Evolutionary conservation across 805 yeast genomes (phyloP).

Genomic region (Maudiozyma bulderi): DNA sequence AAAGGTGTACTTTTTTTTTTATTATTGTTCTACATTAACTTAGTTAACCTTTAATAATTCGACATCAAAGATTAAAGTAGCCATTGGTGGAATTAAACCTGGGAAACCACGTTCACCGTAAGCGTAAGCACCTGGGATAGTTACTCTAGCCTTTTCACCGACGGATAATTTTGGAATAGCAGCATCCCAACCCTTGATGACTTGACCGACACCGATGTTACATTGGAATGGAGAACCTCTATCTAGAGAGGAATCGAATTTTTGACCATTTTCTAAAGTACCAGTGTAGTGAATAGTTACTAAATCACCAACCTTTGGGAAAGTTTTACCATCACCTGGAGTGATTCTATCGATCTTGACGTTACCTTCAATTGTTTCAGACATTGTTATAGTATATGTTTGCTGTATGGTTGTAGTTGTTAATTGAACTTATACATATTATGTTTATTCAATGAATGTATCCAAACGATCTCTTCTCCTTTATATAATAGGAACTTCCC

Average conservation of each 20-base stretch:
- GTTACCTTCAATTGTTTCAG: constrained; percentile 33
- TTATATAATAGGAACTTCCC: too few species aligned
- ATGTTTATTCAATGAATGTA: not conserved
- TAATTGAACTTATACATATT: not conserved
- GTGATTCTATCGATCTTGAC: constrained; percentile 30
- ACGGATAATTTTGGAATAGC: constrained; percentile 87
- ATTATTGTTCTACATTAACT: not conserved
- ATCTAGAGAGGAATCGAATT: constrained; percentile 91
- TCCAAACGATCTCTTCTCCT: not conserved
- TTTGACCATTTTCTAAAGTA: constrained; percentile 88
- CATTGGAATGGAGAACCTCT: constrained; percentile 94
- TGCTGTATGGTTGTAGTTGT: not conserved
- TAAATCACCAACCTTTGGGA: constrained; percentile 78
- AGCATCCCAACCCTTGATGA: constrained; percentile 93
- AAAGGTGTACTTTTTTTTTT: too few species aligned
- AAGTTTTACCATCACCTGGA: constrained; percentile 75
- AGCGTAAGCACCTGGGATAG: constrained; percentile 88
- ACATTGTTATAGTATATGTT: constrained; percentile 13
- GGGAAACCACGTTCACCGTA: constrained; percentile 95
- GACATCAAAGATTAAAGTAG: constrained; percentile 81
- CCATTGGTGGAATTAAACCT: constrained; percentile 92
- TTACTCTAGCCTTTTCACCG: constrained; percentile 87
- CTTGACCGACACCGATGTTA: constrained; percentile 91
- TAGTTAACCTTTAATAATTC: constrained; percentile 48
- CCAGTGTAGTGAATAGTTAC: constrained; percentile 95